Evolutionary conservation across 305 asterid species (phyloP), one percentile per base, ranked within the genome.

Genomic region (Fraxinus angustifolia): DNA sequence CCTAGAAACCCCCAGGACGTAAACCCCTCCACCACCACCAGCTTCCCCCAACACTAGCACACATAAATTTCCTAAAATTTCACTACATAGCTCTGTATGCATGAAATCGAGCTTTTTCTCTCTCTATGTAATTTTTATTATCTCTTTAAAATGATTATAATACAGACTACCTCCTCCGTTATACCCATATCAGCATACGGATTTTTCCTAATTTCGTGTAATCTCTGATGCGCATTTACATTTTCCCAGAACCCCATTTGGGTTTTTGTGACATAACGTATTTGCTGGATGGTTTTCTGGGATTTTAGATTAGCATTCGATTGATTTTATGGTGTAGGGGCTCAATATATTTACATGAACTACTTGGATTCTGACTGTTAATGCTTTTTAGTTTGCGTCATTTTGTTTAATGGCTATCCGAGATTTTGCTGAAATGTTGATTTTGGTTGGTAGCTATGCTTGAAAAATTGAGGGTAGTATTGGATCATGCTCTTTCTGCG

Each of bases 401-500:
- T 58, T 19, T 79, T 67, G 16, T 77, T 84, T 7, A 73, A 60
- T 83, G 84, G 84, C 79, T 68, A 33, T 36, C 35, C 12, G 70
- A 21, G 68, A 36, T 72, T 80, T 50, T 58, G 80, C 73, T 79
- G 81, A 34, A 60, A 78, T 53, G 77, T 78, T 78, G 82, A 80
- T 84, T 80, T 84, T 88, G 88, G 75, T 45, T 35, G 40, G 84
- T 50, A 85, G 91, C 83, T 58, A 80, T 85, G 90, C 80, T 76
- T 84, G 85, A 78, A 73, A 74, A 10, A 81, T 81, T 86, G 85
- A 82, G 83, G 79, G 38, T 86, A 68, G 77, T 34, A 76, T 76
- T 75, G 81, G 92, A 91, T 89, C 81, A 92, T 92, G 97, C 91
- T 90, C 85, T 70, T 93, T 80, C 89, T 88, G 93, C 91, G 90